These are phyloP conservation scores for Cunninghamia lanceolata DNA, from an alignment of 75 land plant genomes.

Conservation along the genomic window DNA sequence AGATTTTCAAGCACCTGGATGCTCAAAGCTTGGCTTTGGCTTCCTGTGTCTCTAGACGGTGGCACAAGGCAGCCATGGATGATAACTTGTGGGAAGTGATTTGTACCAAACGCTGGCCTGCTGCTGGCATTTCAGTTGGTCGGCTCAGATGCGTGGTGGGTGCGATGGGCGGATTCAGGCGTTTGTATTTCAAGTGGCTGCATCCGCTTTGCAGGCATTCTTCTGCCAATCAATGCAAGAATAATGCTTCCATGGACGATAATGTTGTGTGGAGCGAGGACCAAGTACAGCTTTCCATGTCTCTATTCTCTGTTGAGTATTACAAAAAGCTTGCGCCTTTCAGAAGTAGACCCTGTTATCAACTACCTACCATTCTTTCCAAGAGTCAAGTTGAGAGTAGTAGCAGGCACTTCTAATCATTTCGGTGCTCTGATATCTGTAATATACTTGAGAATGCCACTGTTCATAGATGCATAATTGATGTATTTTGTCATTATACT, in stretches of 20 bases:
- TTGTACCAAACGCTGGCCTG: neutral
- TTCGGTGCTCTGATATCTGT: too few species aligned
- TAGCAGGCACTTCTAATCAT: too few species aligned
- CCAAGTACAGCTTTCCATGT: conserved; percentile 32
- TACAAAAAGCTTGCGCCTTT: conserved; percentile 20
- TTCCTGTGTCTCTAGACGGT: neutral
- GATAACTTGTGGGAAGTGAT: neutral
- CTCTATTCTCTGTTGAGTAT: conserved; percentile 37
- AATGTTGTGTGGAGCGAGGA: conserved; percentile 27
- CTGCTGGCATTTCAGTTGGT: neutral
- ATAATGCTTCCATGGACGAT: neutral
- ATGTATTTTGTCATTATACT: too few species aligned
- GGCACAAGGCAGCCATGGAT: neutral
- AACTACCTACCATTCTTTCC: too few species aligned
- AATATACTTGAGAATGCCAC: too few species aligned
- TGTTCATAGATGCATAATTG: too few species aligned
- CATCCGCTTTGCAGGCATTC: neutral
- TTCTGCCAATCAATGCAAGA: too few species aligned
- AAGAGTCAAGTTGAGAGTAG: too few species aligned
- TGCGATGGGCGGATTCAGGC: neutral
- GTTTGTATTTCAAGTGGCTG: neutral
- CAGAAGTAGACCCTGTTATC: too few species aligned
- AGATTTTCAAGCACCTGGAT: neutral
- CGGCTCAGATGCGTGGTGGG: neutral
- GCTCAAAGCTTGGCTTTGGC: neutral